These are phyloP conservation scores for Trichoderma sp. DNA, from an alignment of 2,329 filamentous ascomycete genomes.

Conservation along the genomic window DNA sequence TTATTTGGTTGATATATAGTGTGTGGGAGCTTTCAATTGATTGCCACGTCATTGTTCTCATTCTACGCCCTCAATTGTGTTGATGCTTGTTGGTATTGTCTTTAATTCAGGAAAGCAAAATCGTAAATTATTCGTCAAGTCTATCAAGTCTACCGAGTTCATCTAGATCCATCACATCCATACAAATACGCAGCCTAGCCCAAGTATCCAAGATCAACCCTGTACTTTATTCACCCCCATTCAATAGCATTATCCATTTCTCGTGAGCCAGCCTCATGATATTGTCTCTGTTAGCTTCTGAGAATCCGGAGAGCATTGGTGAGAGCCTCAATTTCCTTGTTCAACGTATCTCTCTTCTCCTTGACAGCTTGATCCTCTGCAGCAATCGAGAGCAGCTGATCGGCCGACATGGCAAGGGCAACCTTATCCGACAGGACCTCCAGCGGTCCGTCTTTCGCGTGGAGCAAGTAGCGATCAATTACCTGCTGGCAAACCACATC, in stretches of 20 bases:
- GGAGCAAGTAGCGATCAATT: conserved; percentile 55
- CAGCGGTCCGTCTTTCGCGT: conserved; percentile 52
- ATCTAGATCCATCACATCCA: background rate
- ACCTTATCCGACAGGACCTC: conserved; percentile 54
- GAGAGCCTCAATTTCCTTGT: conserved; percentile 49
- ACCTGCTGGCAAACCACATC: conserved; percentile 64
- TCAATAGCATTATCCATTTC: too few relatives aligned
- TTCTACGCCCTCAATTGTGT: background rate
- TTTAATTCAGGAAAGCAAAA: background rate
- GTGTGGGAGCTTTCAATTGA: background rate
- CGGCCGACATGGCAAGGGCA: conserved; percentile 49
- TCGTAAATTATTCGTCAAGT: background rate
- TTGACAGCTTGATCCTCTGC: conserved; percentile 47
- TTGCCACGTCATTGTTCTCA: background rate
- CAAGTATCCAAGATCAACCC: background rate
- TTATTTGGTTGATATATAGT: background rate
- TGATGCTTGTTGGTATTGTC: background rate
- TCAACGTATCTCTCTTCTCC: conserved; percentile 43
- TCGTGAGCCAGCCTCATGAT: too few relatives aligned
- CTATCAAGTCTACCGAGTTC: too few relatives aligned
- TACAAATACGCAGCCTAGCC: background rate
- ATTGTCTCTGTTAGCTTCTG: background rate
- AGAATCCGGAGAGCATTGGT: conserved; percentile 37
- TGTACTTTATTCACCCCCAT: background rate
- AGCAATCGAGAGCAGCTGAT: conserved; percentile 57